Evolutionary conservation across 192 early-diverging fungal species (phyloP).

Genomic region (Entomortierella beljakovae): DNA sequence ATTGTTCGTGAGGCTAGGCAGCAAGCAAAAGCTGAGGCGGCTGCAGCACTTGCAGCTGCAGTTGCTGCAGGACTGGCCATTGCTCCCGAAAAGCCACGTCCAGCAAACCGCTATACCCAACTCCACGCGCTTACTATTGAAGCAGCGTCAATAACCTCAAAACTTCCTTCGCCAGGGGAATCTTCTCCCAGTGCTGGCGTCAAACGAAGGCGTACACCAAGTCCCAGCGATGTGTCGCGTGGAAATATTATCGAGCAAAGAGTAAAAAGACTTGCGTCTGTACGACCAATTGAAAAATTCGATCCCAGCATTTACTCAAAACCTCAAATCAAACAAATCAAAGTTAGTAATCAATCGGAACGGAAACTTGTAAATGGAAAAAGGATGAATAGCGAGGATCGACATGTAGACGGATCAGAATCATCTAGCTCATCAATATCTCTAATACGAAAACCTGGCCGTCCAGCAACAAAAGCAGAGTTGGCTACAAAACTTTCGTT

Average conservation of each 20-base stretch:
- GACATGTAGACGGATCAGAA: no score
- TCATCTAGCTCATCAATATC: neutral
- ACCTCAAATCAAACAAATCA: neutral
- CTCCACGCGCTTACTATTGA: slow-evolving; percentile 4
- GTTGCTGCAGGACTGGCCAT: slow-evolving; percentile 26
- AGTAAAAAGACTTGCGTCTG: slow-evolving; percentile 28
- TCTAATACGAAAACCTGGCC: slow-evolving; percentile 12
- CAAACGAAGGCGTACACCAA: slow-evolving; percentile 24
- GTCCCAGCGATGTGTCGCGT: slow-evolving; percentile 21
- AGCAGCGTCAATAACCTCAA: slow-evolving; percentile 1
- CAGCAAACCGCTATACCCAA: neutral
- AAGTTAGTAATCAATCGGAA: no score
- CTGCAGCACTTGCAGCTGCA: slow-evolving; percentile 20
- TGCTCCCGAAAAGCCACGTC: neutral
- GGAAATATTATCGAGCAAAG: slow-evolving; percentile 36
- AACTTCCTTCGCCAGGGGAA: neutral
- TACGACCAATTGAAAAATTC: slow-evolving; percentile 4
- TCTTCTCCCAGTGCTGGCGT: neutral
- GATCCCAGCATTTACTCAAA: slow-evolving; percentile 8
- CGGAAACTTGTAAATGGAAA: neutral
- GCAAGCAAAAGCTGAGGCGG: slow-evolving; percentile 31
- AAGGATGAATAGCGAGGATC: no score
- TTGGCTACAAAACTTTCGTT: neutral
- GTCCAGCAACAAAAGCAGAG: slow-evolving; percentile 9
- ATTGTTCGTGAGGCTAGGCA: slow-evolving; percentile 45